Base-by-base conservation (phyloP, 2,329 filamentous ascomycete genomes). In the Aspergillus hortae region DNA sequence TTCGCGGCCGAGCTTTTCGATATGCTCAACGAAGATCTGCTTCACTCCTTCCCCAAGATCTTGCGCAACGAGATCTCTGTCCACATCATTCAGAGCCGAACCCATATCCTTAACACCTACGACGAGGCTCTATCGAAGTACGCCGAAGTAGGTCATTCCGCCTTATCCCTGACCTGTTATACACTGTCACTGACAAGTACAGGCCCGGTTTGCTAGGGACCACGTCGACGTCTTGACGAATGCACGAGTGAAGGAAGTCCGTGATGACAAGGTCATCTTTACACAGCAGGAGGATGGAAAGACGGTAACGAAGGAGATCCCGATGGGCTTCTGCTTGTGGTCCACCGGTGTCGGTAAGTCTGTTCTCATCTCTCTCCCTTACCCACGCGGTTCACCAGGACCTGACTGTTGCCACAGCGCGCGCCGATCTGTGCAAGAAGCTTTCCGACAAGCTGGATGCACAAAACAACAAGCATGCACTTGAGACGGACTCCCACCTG, bases 51-150 rank as follows among this genome's bases (percentile, higher is more conserved):
- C 71, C 94, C 94, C 2, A 86, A 86, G 56, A 84, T 99, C 27
- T 74, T 99, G n/a, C 85, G 94, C 56, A 97, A 97, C 67, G 91
- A 99, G 69, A 95, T 99, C 45, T 97, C 94, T 0, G 92, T 99
- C 1, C 95, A 99, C 67, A 80, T 99, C 44, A 96, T 99, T 56
- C 94, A 99, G 68, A 95, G 90, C 64, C 84, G 94, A 53, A 86
- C 88, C 38, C 94, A 99, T 63, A 99, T 99, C 57, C 79, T 99
- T 27, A 99, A 99, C 75, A 99, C 94, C 0, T 99, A 99, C 67
- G 94, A 99, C 59, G 94, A 99, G 74, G 87, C 90, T 0, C 80
- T 99, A 1, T 96, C 92, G 10, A 85, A 86, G 67, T 99, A 95
- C 67, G 92, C 94, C 17, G 94, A 99, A 73, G 75, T 76, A 67